A percentile compares a stretch with the other conserved stretches of the same genome.
phyloP scores from a whole-genome alignment of 2,329 filamentous ascomycete species.

The Epichloe gansuensis region DNA sequence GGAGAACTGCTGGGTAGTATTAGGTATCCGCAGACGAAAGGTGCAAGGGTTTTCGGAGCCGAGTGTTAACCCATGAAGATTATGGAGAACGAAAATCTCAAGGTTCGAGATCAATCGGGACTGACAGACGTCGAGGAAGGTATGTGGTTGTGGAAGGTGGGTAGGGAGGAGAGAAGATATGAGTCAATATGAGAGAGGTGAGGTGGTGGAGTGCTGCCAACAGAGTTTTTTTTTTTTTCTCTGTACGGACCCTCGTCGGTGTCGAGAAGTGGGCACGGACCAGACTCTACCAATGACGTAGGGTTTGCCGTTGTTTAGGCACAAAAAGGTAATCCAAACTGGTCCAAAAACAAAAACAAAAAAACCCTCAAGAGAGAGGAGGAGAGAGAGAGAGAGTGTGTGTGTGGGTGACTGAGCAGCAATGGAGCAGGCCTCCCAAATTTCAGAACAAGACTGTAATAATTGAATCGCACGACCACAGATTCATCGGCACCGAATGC shows the following conservation, averaged over 20 bases:
- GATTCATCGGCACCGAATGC: no score
- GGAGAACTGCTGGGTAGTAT: not conserved
- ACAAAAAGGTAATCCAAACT: not conserved
- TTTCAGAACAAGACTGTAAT: no score
- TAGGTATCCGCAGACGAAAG: not conserved
- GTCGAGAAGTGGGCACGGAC: not conserved
- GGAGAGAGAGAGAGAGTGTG: no score
- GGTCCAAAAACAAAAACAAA: not conserved
- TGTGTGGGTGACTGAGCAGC: no score
- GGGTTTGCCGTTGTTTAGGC: not conserved
- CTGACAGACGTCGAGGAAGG: not conserved
- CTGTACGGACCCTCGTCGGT: not conserved
- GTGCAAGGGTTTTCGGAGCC: not conserved
- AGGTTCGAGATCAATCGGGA: not conserved
- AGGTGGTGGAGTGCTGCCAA: not conserved
- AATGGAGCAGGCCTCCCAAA: no score
- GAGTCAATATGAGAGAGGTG: not conserved
- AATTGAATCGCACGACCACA: no score
- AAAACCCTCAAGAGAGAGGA: no score
- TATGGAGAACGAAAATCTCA: not conserved
- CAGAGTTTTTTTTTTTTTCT: not conserved
- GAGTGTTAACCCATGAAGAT: not conserved
- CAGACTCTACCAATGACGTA: not conserved
- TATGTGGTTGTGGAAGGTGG: not conserved
- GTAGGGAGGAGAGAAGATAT: not conserved